A percentile compares a stretch with the other conserved stretches of the same genome.
Evolutionary conservation across 2,329 filamentous ascomycete species (phyloP).

Genomic region (Hymenoscyphus albidus): DNA sequence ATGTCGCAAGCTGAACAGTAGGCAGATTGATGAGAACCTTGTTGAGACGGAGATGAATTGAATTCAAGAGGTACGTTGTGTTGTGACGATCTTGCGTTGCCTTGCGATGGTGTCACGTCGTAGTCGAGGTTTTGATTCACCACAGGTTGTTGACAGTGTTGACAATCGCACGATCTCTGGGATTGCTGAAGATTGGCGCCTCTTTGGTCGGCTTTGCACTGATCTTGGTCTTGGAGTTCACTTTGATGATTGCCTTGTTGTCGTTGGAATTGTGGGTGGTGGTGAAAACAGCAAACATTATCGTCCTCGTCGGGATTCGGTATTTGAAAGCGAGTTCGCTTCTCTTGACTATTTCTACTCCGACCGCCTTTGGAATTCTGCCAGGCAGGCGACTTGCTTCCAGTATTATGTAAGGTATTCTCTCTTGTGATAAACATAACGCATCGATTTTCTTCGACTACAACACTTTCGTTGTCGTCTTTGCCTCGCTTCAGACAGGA

Average conservation of each 20-base stretch:
- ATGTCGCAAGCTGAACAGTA: neutral
- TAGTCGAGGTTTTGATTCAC: neutral
- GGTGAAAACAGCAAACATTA: neutral
- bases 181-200: too few relatives aligned
- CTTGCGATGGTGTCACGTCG: neutral
- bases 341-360: neutral
- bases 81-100: neutral
- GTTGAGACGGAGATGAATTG: neutral
- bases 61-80: neutral
- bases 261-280: neutral
- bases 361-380: neutral
- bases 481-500: slow-evolving; percentile 5
- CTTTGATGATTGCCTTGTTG: neutral
- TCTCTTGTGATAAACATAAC: slow-evolving; percentile 6
- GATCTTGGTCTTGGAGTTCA: neutral
- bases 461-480: neutral
- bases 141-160: neutral
- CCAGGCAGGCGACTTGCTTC: neutral
- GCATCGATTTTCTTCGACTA: neutral
- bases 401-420: slow-evolving; percentile 6
- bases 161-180: neutral
- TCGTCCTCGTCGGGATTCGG: neutral
- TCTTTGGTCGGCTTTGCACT: too few relatives aligned
- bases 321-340: neutral
- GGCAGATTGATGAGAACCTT: neutral